Conservation (phyloP, 192 early-diverging fungal genomes). For the Thoreauomyces humboldtii region DNA sequence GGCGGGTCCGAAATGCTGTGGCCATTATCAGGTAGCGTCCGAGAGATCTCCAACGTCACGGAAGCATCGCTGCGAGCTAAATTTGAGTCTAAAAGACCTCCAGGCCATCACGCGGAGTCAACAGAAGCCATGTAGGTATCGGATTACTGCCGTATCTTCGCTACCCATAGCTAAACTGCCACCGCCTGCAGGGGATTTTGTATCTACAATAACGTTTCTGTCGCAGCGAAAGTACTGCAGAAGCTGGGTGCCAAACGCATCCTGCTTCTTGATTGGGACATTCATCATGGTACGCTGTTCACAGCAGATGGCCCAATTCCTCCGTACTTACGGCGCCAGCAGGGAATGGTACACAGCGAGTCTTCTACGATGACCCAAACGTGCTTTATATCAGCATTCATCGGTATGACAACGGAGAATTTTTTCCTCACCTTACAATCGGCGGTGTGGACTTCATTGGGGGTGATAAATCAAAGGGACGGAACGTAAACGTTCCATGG, state of each 20-base stretch:
- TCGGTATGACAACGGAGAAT: conserved; percentile 71
- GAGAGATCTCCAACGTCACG: background rate
- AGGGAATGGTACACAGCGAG: conserved; percentile 86
- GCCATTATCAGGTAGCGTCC: conserved; percentile 66
- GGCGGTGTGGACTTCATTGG: conserved; percentile 62
- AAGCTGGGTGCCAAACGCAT: conserved; percentile 49
- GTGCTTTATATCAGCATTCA: conserved; percentile 89
- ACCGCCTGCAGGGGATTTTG: conserved; percentile 77
- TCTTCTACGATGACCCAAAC: conserved; percentile 72
- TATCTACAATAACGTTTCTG: conserved; percentile 84
- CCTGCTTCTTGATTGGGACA: conserved; percentile 92
- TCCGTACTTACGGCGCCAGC: background rate
- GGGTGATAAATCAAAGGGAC: conserved; percentile 52
- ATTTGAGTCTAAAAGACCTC: conserved; percentile 58
- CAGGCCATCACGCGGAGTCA: conserved; percentile 88
- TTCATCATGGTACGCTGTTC: conserved; percentile 83
- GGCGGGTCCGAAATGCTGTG: conserved; percentile 70
- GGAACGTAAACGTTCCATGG: conserved; percentile 92
- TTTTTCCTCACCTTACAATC: conserved; percentile 70
- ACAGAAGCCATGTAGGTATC: conserved; percentile 38
- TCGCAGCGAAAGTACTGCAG: conserved; percentile 69
- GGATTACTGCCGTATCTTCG: background rate
- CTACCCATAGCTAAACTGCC: background rate
- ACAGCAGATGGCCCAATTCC: too few relatives aligned
- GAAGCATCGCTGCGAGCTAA: background rate